These are phyloP conservation scores for Zygosaccharomyces pseudobailii DNA, from an alignment of 1,139 yeast genomes.

Conservation along the genomic window DNA sequence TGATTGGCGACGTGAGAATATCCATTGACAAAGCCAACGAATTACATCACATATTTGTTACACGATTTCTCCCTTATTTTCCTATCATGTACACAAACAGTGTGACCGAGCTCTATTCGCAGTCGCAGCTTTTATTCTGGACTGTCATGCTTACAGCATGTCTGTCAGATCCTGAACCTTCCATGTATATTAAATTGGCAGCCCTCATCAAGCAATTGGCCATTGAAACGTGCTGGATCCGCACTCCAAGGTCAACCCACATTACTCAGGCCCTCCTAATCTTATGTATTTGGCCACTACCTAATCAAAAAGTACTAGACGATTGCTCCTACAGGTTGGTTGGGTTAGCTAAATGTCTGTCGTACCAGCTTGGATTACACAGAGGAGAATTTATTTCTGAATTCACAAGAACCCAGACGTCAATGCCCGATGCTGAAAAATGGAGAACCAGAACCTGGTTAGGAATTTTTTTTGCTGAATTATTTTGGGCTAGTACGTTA, in stretches of 20 bases:
- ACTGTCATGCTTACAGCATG: constrained; percentile 84
- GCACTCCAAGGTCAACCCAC: constrained; percentile 91
- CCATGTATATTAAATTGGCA: constrained; percentile 69
- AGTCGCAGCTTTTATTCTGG: constrained; percentile 86
- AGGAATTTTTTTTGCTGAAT: constrained; percentile 81
- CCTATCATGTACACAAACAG: constrained; percentile 71
- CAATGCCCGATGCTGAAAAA: constrained; percentile 83
- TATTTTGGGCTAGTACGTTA: constrained; percentile 82
- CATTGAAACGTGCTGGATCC: constrained; percentile 88
- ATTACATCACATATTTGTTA: constrained; percentile 64
- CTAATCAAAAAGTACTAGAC: constrained; percentile 87
- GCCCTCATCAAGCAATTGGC: constrained; percentile 81
- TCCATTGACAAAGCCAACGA: constrained; percentile 64
- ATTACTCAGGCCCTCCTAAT: constrained; percentile 84
- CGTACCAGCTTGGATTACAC: constrained; percentile 87
- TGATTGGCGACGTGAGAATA: constrained; percentile 68
- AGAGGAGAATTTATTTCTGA: constrained; percentile 89
- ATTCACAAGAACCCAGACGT: constrained; percentile 83
- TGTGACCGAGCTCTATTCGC: constrained; percentile 75
- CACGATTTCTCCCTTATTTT: constrained; percentile 65
- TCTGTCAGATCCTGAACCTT: constrained; percentile 81
- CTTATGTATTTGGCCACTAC: constrained; percentile 86
- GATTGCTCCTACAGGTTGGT: constrained; percentile 87
- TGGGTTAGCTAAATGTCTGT: constrained; percentile 78
- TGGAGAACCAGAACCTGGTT: constrained; percentile 96